Evolutionary conservation across 805 yeast genomes (phyloP), one percentile per base, ranked within the genome.

Genomic region (Cyberlindnera nakhonratchasimensis): DNA sequence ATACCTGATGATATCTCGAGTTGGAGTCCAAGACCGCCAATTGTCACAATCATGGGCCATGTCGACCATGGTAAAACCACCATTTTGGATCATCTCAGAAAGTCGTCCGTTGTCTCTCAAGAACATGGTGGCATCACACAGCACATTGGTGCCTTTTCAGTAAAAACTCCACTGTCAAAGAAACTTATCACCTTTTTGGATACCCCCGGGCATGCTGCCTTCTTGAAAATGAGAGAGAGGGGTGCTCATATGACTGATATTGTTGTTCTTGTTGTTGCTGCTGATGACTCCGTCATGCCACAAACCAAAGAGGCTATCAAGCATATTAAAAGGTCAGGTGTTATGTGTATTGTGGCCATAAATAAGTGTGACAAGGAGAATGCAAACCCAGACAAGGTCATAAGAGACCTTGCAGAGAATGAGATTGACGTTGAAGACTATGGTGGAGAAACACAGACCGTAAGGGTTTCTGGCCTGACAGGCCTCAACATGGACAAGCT

Each of bases 11-110:
- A 67, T 2, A 70, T 66, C 5, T 42, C 46, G 2, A 56, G 64
- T 18, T 60, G 83, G 48, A 78, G 76, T 34, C 71, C 80, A 6
- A 70, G 98, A 50, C 89, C 99, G 0, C 99, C 99, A 0, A 83
- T 93, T 19, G 97, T 93, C 5, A 90, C 99, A 0, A 86, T 93
- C 39, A 93, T 93, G 98, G 99, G 99, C 3, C 99, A 93, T 62
- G 99, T 93, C 23, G 99, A 93, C 63, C 99, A 93, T 59, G 99
- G 99, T 2, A 93, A 93, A 61, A 93, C 99, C 2, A 91, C 99
- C 0, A 82, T 93, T 46, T 72, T 93, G 42, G 99, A 93, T 62
- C 78, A 80, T 56, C 67, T 93, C 54, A 72, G 98, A 34, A 88
- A 86, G 51, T 84, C 96, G 0, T 78, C 90, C 0, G 79, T 93